Evolutionary conservation across 1,284 basidiomycete genomes (phyloP).

Genomic region (Puccinia polysora): DNA sequence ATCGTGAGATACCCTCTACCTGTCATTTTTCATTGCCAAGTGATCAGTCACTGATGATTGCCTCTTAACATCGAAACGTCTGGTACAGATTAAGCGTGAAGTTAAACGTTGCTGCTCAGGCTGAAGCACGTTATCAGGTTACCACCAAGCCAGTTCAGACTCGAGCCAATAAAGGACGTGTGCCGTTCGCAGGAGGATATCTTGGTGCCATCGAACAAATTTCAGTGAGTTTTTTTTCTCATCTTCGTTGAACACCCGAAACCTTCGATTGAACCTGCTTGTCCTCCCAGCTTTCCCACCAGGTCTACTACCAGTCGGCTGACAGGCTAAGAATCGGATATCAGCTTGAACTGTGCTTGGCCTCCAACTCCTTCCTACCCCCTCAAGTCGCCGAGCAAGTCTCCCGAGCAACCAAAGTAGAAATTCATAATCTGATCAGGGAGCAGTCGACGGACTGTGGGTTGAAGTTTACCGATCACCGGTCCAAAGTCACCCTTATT

Average conservation of each 20-base stretch:
- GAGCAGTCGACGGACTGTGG: slow-evolving; percentile 9
- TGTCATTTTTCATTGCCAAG: not conserved
- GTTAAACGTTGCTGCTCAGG: slow-evolving; percentile 10
- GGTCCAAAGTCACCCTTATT: slow-evolving; percentile 19
- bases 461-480: slow-evolving; percentile 13
- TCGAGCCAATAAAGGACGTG: not conserved
- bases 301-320: slow-evolving; percentile 20
- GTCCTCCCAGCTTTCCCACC: slow-evolving; percentile 17
- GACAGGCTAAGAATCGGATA: slow-evolving; percentile 25
- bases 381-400: slow-evolving; percentile 13
- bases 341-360: slow-evolving; percentile 16
- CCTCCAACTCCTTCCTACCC: slow-evolving; percentile 7
- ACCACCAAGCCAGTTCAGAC: slow-evolving; percentile 16
- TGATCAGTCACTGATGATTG: too few relatives aligned
- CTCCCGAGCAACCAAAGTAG: slow-evolving; percentile 17
- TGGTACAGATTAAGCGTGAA: slow-evolving; percentile 17
- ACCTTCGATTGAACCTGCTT: not conserved
- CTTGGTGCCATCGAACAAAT: slow-evolving; percentile 16
- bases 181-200: slow-evolving; percentile 8
- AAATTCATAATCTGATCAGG: slow-evolving; percentile 17
- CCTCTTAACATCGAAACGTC: not conserved
- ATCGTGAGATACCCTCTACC: not conserved
- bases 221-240: not conserved
- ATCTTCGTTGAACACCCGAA: not conserved
- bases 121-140: slow-evolving; percentile 22